Conservation (phyloP, 148 eudicot species). For the Arbutus unedo region DNA sequence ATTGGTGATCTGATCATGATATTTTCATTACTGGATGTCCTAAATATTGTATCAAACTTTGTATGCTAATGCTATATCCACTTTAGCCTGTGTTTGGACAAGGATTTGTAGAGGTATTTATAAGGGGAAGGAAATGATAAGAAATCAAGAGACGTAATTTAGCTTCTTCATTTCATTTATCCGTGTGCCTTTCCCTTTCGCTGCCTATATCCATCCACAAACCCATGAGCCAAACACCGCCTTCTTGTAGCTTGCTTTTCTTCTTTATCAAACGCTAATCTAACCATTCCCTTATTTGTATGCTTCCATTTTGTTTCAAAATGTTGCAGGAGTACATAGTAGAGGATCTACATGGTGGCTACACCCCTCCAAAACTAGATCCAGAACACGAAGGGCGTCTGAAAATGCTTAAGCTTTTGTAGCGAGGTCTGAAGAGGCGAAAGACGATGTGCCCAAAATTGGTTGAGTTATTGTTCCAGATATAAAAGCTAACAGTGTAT, state of each 20-base stretch:
- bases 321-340: conserved; percentile 69
- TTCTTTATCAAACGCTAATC: neutral
- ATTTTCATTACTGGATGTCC: too few relatives aligned
- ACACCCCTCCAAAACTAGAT: conserved; percentile 67
- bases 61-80: neutral
- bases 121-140: too few relatives aligned
- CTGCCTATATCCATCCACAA: too few relatives aligned
- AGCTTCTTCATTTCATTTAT: neutral
- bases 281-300: neutral
- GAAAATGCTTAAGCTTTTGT: conserved; percentile 68
- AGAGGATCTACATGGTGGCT: conserved; percentile 70
- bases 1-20: too few relatives aligned
- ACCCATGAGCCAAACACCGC: neutral
- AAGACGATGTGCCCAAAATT: neutral
- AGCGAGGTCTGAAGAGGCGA: neutral
- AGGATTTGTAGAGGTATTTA: too few relatives aligned
- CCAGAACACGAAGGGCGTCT: conserved; percentile 65
- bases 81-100: neutral
- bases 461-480: neutral
- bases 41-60: too few relatives aligned
- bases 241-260: neutral
- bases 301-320: neutral
- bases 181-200: neutral
- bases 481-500: neutral
- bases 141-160: neutral